Evolutionary conservation across 257 asterid species (phyloP).

Genomic region (Nicotiana obtusifolia): DNA sequence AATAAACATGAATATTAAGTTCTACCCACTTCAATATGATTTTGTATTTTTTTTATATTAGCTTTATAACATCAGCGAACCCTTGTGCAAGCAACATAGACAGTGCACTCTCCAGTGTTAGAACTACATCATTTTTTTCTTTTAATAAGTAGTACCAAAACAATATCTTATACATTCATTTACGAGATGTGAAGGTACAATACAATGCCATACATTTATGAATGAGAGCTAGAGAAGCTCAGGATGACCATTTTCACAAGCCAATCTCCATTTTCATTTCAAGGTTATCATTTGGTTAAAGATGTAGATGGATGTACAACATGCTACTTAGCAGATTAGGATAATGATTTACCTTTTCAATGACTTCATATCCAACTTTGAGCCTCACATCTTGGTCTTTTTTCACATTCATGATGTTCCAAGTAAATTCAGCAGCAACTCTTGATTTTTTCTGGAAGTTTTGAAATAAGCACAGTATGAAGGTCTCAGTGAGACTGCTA

Average conservation of each 20-base stretch:
- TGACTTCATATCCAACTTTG: slow-evolving; percentile 69
- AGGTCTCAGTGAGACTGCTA: not conserved
- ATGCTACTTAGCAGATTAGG: slow-evolving; percentile 1
- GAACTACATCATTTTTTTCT: not conserved
- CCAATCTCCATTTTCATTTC: not conserved
- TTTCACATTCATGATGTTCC: slow-evolving; percentile 53
- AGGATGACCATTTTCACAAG: not conserved
- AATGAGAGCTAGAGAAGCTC: not conserved
- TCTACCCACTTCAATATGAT: not conserved
- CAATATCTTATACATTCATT: not conserved
- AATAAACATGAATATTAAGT: not conserved
- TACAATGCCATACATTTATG: not conserved
- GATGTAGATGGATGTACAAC: not conserved
- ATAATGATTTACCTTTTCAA: slow-evolving; percentile 51
- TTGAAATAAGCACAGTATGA: not conserved
- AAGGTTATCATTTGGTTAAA: not conserved
- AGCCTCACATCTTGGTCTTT: slow-evolving; percentile 73
- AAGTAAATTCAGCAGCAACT: slow-evolving; percentile 75
- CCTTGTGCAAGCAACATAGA: not conserved
- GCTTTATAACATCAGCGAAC: not conserved
- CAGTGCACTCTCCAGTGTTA: not conserved
- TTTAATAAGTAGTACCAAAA: not conserved
- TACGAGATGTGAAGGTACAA: not conserved
- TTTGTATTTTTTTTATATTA: not conserved
- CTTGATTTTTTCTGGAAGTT: slow-evolving; percentile 44